Evolutionary conservation across 306 rosid genomes (phyloP), one percentile per base, ranked within the genome.

Genomic region (Crotalaria pallida): DNA sequence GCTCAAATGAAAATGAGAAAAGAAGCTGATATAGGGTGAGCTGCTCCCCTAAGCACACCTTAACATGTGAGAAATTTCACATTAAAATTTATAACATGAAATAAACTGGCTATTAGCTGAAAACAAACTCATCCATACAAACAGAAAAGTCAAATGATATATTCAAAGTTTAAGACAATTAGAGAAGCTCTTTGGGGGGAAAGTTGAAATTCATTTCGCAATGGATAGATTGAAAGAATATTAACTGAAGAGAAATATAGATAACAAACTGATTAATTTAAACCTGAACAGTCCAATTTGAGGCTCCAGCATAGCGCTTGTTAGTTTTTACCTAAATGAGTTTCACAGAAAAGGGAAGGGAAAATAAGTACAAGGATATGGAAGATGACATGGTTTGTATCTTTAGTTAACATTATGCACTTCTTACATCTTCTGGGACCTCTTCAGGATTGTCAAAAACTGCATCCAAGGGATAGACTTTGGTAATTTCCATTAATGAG

Each of bases 221-320:
- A 13, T 23, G 6, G 16, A 29, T 21, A 38, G 41, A 41, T 43
- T 55, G 57, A 66, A 67, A 33, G 55, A 12, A 24, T 23, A 59
- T 19, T 53, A 29, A 52, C 15, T 0, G 40, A 7, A 69, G 47
- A 63, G 26, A 67, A 36, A 52, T 7, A 4, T 18, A 69, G 31
- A 49, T 51, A 15, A 52, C 57, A 43, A 56, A 51, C 51, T 17
- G 13, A 45, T 58, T 51, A 45, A 58, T 72, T 31, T 43, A 71
- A 70, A 92, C 98, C 96, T 80, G 87, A 57, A 92, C 98, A 33
- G 98, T 92, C 98, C 96, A 92, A 27, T 88, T 83, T 43, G 76
- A 12, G 38, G 98, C 88, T 67, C 98, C 98, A 15, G 98, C 96
- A 82, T 89, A 92, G n/a, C 98, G 96, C 79, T 92, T 92, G 73